Evolutionary conservation across 345 rosid genomes (phyloP).

Genomic region (Eucalyptus viminalis): DNA sequence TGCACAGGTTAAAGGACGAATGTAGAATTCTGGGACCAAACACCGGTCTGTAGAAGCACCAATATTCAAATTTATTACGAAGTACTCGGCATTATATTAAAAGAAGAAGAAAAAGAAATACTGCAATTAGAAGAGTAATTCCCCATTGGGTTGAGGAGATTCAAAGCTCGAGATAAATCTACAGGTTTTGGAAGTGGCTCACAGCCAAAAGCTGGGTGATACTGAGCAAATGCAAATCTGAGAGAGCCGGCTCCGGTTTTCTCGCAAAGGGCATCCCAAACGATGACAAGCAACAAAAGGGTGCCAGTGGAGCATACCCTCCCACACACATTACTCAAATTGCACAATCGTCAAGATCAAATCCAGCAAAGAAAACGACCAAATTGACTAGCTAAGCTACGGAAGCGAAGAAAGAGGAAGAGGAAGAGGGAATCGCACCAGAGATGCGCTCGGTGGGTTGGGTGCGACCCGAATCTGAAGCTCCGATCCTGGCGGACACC

Average conservation of each 20-base stretch:
- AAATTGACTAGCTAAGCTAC: neutral
- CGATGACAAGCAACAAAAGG: neutral
- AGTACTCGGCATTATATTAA: neutral
- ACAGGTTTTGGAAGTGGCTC: neutral
- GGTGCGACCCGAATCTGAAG: slow-evolving; percentile 46
- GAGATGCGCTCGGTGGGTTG: slow-evolving; percentile 90
- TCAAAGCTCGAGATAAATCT: neutral
- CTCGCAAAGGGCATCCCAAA: neutral
- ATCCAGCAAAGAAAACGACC: neutral
- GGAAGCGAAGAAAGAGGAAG: neutral
- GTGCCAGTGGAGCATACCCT: neutral
- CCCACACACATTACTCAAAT: neutral
- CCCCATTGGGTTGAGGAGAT: neutral
- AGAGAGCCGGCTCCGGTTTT: neutral
- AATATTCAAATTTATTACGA: neutral
- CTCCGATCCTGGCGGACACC: slow-evolving; percentile 13
- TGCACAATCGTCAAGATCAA: neutral
- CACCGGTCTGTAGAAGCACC: neutral
- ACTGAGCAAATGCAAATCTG: neutral
- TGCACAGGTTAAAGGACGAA: neutral
- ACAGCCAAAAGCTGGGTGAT: neutral
- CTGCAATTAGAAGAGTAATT: neutral
- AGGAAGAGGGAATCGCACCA: slow-evolving; percentile 23
- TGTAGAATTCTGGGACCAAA: neutral
- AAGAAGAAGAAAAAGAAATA: neutral